Evolutionary conservation across 805 yeast species (phyloP).

Genomic region (Priceomyces fermenticarens): DNA sequence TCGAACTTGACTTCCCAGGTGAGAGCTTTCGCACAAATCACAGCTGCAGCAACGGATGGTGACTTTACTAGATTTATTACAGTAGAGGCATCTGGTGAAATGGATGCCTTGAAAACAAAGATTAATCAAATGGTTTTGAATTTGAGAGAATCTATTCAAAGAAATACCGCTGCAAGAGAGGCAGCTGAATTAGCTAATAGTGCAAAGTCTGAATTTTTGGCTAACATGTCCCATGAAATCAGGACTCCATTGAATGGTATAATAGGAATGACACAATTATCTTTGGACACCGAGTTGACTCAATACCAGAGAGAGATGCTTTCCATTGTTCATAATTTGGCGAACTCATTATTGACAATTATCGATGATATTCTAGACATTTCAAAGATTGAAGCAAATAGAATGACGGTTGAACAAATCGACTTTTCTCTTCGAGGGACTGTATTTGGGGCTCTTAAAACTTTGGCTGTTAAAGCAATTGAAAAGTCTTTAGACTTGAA

Average conservation of each 20-base stretch:
- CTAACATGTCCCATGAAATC: constrained; percentile 71
- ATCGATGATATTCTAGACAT: constrained; percentile 90
- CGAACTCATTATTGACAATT: constrained; percentile 79
- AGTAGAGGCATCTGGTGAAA: constrained; percentile 89
- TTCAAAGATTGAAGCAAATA: constrained; percentile 88
- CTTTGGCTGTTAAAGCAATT: constrained; percentile 85
- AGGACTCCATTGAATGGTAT: constrained; percentile 93
- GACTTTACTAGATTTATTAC: constrained; percentile 88
- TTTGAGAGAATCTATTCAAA: constrained; percentile 82
- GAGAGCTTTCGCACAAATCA: constrained; percentile 88
- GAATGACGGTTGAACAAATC: constrained; percentile 90
- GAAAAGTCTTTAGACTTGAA: constrained; percentile 79
- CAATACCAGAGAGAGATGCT: constrained; percentile 92
- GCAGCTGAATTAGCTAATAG: constrained; percentile 90
- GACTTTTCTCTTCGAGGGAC: constrained; percentile 85
- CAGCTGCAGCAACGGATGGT: constrained; percentile 93
- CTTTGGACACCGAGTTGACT: constrained; percentile 83
- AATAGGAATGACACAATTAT: constrained; percentile 87
- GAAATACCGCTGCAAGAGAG: constrained; percentile 90
- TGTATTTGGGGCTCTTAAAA: constrained; percentile 85
- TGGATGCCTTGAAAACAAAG: constrained; percentile 67
- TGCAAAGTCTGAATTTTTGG: constrained; percentile 86
- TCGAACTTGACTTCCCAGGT: constrained; percentile 90
- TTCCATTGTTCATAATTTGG: constrained; percentile 83
- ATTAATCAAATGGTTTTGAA: constrained; percentile 82